Conservation (phyloP, 108 stramenopile genomes). For the Nitzschia inconspicua region DNA sequence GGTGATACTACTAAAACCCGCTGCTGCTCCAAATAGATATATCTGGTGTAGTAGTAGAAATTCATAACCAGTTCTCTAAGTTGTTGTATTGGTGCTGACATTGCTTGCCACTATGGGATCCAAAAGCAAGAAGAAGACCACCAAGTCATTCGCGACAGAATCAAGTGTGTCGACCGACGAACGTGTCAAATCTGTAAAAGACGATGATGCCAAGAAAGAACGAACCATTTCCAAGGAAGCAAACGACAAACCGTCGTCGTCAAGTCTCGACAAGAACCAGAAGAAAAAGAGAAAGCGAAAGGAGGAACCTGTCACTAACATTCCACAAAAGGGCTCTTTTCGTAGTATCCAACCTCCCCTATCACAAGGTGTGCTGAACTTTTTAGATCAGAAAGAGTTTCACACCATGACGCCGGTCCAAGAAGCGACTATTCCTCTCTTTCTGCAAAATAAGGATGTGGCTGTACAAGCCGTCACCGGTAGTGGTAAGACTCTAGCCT, state of each 20-base stretch:
- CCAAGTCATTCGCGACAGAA: no score
- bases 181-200: no score
- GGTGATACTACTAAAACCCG: no score
- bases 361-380: constrained; percentile 50
- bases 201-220: not conserved
- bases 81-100: no score
- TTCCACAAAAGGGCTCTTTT: constrained; percentile 9
- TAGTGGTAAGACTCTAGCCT: constrained; percentile 97
- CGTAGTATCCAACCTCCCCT: constrained; percentile 37
- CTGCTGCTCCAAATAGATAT: no score
- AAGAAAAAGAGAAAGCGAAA: constrained; percentile 2
- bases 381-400: constrained; percentile 66
- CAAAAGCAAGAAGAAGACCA: no score
- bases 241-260: not conserved
- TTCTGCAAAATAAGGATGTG: constrained; percentile 95
- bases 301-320: not conserved
- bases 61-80: no score
- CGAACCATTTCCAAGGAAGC: no score
- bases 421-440: constrained; percentile 92
- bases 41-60: no score
- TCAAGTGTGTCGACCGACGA: no score
- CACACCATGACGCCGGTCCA: constrained; percentile 89
- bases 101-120: no score
- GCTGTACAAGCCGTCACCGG: constrained; percentile 98
- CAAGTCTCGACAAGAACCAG: not conserved